phyloP scores from a whole-genome alignment of 768 basidiomycete genomes.

The Russula abietina region DNA sequence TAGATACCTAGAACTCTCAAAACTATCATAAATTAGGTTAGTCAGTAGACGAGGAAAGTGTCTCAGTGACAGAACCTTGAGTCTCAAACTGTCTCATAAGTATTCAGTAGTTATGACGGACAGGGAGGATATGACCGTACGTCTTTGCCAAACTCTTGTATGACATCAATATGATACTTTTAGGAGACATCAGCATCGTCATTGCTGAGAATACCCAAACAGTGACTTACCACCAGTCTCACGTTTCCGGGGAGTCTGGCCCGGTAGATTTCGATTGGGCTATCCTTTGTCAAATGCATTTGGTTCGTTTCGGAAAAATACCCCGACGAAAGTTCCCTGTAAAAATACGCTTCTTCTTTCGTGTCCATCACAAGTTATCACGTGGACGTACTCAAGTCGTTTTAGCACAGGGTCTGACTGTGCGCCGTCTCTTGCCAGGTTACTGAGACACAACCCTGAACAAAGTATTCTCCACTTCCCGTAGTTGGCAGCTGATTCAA shows the following conservation, averaged over 20 bases:
- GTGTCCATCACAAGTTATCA: not conserved
- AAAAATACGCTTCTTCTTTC: not conserved
- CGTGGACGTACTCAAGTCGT: conserved; percentile 7
- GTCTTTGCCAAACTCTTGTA: conserved; percentile 15
- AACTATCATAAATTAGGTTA: not conserved
- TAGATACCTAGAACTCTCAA: conserved; percentile 8
- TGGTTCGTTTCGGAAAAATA: conserved; percentile 21
- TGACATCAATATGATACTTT: conserved; percentile 21
- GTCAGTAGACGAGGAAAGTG: not conserved
- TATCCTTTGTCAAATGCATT: conserved; percentile 13
- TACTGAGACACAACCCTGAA: not conserved
- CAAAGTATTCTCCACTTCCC: conserved; percentile 16
- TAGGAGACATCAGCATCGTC: not conserved
- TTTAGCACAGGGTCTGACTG: not conserved
- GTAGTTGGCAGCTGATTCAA: not conserved
- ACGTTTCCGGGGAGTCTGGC: conserved; percentile 18
- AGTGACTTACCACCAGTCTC: conserved; percentile 15
- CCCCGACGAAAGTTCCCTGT: conserved; percentile 19
- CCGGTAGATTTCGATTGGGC: conserved; percentile 20
- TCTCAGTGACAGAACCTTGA: conserved; percentile 9
- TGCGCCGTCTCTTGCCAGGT: not conserved
- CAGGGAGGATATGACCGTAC: conserved; percentile 2
- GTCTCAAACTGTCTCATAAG: conserved; percentile 3
- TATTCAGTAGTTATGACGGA: not conserved
- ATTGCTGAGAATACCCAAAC: not conserved